phyloP scores from a whole-genome alignment of 2,329 filamentous ascomycete species.

The Cladophialophora chaetospira region DNA sequence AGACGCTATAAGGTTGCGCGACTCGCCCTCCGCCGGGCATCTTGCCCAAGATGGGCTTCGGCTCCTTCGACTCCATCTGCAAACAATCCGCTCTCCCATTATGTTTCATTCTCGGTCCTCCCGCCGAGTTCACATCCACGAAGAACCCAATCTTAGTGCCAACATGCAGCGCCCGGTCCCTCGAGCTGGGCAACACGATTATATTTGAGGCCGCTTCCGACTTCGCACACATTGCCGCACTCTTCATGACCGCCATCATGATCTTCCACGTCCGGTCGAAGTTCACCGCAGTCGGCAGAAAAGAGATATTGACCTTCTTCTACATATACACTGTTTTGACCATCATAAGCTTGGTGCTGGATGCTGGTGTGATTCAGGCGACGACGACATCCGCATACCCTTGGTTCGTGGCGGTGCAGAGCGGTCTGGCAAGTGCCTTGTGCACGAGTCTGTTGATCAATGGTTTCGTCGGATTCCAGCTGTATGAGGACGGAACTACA shows the following conservation, averaged over 20 bases:
- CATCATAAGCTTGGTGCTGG: constrained; percentile 83
- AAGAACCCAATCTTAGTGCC: constrained; percentile 80
- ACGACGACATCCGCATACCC: constrained; percentile 72
- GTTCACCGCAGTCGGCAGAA: constrained; percentile 87
- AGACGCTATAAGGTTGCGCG: too few relatives aligned
- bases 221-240: constrained; percentile 86
- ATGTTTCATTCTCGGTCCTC: constrained; percentile 78
- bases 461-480: constrained; percentile 95
- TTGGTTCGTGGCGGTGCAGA: constrained; percentile 88
- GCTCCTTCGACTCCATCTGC: constrained; percentile 87
- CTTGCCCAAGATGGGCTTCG: constrained; percentile 73
- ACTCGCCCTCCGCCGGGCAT: constrained; percentile 3
- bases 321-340: constrained; percentile 93
- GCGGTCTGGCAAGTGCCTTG: constrained; percentile 79
- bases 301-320: constrained; percentile 85
- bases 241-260: constrained; percentile 96
- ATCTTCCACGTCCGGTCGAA: constrained; percentile 95
- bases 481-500: constrained; percentile 95
- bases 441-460: constrained; percentile 92
- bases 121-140: constrained; percentile 57
- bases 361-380: constrained; percentile 88
- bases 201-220: constrained; percentile 93
- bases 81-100: constrained; percentile 80
- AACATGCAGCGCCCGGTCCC: constrained; percentile 88
- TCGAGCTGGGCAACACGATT: constrained; percentile 96